phyloP scores from a whole-genome alignment of 331 rosid genomes.

The Rosa hybrid region DNA sequence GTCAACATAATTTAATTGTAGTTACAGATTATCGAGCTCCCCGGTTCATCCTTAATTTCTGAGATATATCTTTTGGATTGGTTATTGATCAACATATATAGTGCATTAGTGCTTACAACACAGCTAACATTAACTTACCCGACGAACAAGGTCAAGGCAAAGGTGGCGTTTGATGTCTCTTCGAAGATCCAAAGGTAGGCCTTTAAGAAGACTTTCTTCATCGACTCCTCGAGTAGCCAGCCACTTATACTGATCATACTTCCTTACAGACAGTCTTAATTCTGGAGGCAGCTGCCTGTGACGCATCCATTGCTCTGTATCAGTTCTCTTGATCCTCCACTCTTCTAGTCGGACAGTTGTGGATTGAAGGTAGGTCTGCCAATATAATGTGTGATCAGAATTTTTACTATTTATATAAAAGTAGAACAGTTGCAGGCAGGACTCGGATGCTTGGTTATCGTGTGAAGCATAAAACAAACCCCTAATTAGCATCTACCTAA shows the following conservation, averaged over 20 bases:
- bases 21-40: background rate
- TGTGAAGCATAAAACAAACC: background rate
- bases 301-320: slow-evolving; percentile 92
- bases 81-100: background rate
- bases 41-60: background rate
- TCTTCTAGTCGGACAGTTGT: slow-evolving; percentile 83
- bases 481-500: background rate
- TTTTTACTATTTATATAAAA: background rate
- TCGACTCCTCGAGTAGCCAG: slow-evolving; percentile 85
- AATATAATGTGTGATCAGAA: slow-evolving; percentile 9
- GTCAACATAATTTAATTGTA: background rate
- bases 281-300: slow-evolving; percentile 80
- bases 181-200: slow-evolving; percentile 73
- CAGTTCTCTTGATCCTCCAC: slow-evolving; percentile 89
- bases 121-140: slow-evolving; percentile 51
- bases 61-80: background rate
- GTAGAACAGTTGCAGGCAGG: background rate
- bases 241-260: slow-evolving; percentile 89
- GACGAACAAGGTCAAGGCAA: slow-evolving; percentile 84
- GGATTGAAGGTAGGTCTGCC: slow-evolving; percentile 81
- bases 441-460: background rate
- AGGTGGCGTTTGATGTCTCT: slow-evolving; percentile 93
- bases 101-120: background rate
- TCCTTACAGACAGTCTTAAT: slow-evolving; percentile 62
- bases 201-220: slow-evolving; percentile 73